phyloP scores from a whole-genome alignment of 345 rosid genomes.

The Turritis glabra region DNA sequence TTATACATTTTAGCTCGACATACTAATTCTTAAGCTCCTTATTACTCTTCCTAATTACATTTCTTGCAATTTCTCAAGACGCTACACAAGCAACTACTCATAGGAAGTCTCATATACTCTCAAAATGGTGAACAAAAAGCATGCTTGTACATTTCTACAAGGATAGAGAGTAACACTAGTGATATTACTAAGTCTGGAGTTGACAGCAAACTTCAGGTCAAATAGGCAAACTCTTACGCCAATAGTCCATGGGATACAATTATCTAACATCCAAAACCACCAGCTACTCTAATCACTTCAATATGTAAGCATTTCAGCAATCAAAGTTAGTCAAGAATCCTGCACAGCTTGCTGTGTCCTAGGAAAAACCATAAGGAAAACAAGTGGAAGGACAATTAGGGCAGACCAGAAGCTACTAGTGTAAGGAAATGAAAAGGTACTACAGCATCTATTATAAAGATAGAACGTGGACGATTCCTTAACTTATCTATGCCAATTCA shows the following conservation, averaged over 20 bases:
- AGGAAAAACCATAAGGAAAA: neutral
- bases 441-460: no score
- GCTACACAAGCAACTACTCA: constrained; percentile 9
- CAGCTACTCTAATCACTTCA: constrained; percentile 4
- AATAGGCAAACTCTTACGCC: constrained; percentile 12
- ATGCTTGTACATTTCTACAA: neutral
- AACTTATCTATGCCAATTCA: no score
- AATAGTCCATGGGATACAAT: neutral
- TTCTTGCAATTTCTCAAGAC: neutral
- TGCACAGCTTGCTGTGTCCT: constrained; percentile 8
- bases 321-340: constrained; percentile 2
- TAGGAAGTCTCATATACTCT: constrained; percentile 5
- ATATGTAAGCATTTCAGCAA: neutral
- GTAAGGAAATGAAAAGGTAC: no score
- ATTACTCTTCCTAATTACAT: neutral
- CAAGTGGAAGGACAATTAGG: neutral
- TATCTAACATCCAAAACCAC: constrained; percentile 26
- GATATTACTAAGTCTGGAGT: neutral
- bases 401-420: constrained; percentile 19
- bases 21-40: neutral
- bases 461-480: no score
- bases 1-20: constrained; percentile 3
- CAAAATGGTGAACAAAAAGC: neutral
- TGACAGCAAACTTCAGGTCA: neutral
- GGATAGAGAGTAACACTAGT: neutral